These are phyloP conservation scores for Vitis hybrid DNA, from an alignment of 177 flowering plant species.

Conservation along the genomic window DNA sequence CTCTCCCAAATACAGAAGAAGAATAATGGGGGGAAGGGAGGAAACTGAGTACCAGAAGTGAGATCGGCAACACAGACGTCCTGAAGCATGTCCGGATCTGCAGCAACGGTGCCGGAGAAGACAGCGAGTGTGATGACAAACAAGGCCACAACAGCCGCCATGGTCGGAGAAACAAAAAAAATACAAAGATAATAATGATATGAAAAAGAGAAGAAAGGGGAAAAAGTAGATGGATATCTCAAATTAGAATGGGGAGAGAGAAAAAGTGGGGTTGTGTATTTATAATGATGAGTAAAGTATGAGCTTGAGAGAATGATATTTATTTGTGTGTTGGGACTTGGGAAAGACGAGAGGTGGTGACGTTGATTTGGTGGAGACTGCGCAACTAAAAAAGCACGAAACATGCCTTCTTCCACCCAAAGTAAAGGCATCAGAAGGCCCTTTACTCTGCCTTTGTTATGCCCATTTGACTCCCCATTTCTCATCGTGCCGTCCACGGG, in stretches of 20 bases:
- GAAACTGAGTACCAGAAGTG: conserved; percentile 33
- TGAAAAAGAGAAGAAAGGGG: neutral
- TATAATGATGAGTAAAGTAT: neutral
- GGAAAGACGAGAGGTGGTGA: no score
- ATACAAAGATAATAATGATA: no score
- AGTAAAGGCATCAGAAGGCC: conserved; percentile 3
- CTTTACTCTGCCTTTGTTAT: neutral
- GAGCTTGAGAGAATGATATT: no score
- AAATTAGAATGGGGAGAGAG: neutral
- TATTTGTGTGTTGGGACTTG: no score
- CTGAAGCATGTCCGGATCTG: conserved; percentile 73
- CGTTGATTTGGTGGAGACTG: no score
- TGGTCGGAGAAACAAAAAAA: neutral
- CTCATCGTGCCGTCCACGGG: neutral
- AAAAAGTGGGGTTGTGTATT: neutral
- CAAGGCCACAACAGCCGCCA: conserved; percentile 19
- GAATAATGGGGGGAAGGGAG: neutral
- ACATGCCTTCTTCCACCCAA: conserved; percentile 13
- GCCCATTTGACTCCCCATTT: neutral
- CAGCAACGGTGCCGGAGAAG: conserved; percentile 19
- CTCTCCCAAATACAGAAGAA: neutral
- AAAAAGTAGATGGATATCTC: neutral
- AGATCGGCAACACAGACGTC: conserved; percentile 77
- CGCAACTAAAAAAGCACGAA: conserved; percentile 6
- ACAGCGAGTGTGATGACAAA: conserved; percentile 15